Conservation (phyloP, 163 green algal species). For the Dunaliella salina region DNA sequence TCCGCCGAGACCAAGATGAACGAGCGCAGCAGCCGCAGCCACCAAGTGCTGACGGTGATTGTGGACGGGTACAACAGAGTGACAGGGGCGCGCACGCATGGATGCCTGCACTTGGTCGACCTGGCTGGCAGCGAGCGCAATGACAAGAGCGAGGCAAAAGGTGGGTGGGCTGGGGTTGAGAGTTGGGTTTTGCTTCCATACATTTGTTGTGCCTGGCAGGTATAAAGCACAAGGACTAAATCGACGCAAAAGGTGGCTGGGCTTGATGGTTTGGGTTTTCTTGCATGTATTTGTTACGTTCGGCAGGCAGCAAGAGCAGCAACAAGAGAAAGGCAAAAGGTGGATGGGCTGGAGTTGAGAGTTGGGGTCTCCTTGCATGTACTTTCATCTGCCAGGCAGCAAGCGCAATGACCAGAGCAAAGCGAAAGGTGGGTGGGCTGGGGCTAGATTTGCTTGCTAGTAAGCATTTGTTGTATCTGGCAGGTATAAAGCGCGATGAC, state of each 20-base stretch:
- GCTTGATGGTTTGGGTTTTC: too few species aligned
- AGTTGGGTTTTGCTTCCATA: too few species aligned
- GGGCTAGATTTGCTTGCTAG: too few species aligned
- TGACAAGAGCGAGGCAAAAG: slow-evolving; percentile 20
- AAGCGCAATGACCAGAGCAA: too few species aligned
- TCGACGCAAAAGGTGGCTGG: too few species aligned
- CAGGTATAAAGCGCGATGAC: slow-evolving; percentile 65
- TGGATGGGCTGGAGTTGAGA: background rate
- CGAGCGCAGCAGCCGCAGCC: slow-evolving; percentile 63
- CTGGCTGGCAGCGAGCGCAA: slow-evolving; percentile 77
- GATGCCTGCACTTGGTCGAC: slow-evolving; percentile 89
- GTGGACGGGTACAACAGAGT: slow-evolving; percentile 64
- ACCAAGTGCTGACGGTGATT: slow-evolving; percentile 80
- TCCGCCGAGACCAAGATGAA: slow-evolving; percentile 89
- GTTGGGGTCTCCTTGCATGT: too few species aligned
- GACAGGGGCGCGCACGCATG: slow-evolving; percentile 57
- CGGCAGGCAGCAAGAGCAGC: slow-evolving; percentile 71
- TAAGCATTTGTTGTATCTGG: too few species aligned
- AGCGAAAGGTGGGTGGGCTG: too few species aligned
- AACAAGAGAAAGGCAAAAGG: slow-evolving; percentile 21
- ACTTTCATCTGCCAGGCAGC: too few species aligned
- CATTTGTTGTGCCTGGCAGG: too few species aligned
- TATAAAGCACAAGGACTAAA: too few species aligned
- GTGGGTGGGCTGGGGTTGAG: background rate
- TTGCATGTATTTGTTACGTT: too few species aligned